Evolutionary conservation across 805 yeast genomes (phyloP).

Genomic region (Schwanniomyces polymorphus): DNA sequence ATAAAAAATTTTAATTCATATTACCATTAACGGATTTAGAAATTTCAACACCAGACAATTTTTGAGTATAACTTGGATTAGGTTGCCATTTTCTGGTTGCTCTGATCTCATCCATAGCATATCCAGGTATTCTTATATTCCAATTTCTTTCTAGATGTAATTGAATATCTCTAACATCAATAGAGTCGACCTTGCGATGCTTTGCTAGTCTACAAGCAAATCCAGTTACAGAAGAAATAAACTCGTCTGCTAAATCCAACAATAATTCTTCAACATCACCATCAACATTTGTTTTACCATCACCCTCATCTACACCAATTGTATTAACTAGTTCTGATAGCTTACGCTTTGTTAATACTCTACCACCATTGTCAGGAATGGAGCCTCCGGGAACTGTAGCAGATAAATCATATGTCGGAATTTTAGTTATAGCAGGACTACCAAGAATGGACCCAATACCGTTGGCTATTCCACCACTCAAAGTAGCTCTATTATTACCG

Average conservation of each 20-base stretch:
- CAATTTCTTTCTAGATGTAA: slow-evolving; percentile 89
- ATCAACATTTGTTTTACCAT: slow-evolving; percentile 85
- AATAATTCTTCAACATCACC: slow-evolving; percentile 94
- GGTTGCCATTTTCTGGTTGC: slow-evolving; percentile 73
- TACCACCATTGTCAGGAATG: slow-evolving; percentile 58
- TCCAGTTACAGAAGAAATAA: slow-evolving; percentile 83
- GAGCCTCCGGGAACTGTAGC: slow-evolving; percentile 26
- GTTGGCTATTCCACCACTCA: slow-evolving; percentile 81
- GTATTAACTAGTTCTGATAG: slow-evolving; percentile 82
- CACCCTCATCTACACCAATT: slow-evolving; percentile 85
- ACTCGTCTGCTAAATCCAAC: slow-evolving; percentile 93
- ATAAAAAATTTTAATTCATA: slow-evolving; percentile 15
- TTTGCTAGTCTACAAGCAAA: slow-evolving; percentile 96
- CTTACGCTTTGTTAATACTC: slow-evolving; percentile 87
- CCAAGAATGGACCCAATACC: slow-evolving; percentile 62
- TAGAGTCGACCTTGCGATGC: slow-evolving; percentile 82
- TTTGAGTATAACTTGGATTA: slow-evolving; percentile 59
- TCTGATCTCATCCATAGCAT: slow-evolving; percentile 86
- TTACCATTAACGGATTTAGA: slow-evolving; percentile 61
- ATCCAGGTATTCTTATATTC: slow-evolving; percentile 95
- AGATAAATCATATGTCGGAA: slow-evolving; percentile 77
- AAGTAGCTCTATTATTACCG: slow-evolving; percentile 62
- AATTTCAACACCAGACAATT: slow-evolving; percentile 66
- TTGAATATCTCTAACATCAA: slow-evolving; percentile 89
- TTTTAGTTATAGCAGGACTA: slow-evolving; percentile 70